These are phyloP conservation scores for Ceratobasidium sp. DNA, from an alignment of 1,284 basidiomycete genomes.

Conservation along the genomic window DNA sequence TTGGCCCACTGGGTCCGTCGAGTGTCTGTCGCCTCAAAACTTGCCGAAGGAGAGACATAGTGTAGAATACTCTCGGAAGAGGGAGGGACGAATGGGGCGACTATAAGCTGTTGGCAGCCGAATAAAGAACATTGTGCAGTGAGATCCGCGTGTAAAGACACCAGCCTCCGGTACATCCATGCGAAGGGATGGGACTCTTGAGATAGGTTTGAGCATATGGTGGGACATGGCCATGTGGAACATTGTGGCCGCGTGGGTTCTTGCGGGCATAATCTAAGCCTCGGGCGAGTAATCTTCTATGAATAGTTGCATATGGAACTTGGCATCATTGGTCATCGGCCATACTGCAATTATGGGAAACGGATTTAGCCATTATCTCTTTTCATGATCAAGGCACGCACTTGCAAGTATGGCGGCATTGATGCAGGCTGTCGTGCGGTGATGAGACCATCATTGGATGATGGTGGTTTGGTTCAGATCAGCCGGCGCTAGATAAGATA, in stretches of 20 bases:
- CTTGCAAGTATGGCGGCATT: too few relatives aligned
- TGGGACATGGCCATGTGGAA: neutral
- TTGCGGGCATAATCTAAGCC: too few relatives aligned
- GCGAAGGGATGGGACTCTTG: neutral
- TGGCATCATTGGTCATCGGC: too few relatives aligned
- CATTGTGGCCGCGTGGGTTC: neutral
- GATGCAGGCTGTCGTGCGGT: too few relatives aligned
- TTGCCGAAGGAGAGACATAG: slow-evolving; percentile 31
- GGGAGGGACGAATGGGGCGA: neutral
- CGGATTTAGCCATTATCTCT: too few relatives aligned
- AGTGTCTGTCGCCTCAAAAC: slow-evolving; percentile 12
- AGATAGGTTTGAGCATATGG: neutral
- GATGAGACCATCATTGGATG: too few relatives aligned
- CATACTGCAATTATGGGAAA: too few relatives aligned
- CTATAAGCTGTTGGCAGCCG: neutral
- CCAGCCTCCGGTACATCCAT: neutral
- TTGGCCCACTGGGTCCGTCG: too few relatives aligned
- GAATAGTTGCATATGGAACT: too few relatives aligned
- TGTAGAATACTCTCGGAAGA: neutral
- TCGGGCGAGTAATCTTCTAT: too few relatives aligned
- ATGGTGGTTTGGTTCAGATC: neutral
- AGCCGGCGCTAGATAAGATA: slow-evolving; percentile 20
- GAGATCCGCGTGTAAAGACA: neutral
- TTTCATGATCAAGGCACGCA: too few relatives aligned
- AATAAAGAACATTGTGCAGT: neutral